phyloP scores from a whole-genome alignment of 768 basidiomycete species.

The Kwoniella botswanensis region DNA sequence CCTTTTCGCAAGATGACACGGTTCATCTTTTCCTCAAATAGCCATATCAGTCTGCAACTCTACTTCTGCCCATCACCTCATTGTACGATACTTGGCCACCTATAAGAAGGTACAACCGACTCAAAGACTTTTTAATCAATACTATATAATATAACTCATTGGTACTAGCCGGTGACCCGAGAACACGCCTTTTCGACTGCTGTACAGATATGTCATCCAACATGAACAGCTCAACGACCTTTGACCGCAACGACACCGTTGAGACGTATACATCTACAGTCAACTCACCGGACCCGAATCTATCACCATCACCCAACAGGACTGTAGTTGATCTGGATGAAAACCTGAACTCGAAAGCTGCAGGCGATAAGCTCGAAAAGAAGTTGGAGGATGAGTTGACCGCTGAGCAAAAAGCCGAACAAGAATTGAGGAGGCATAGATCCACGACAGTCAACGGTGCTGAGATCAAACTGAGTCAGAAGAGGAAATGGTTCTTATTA shows the following conservation, averaged over 20 bases:
- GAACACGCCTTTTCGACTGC: too few relatives aligned
- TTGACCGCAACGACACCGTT: constrained; percentile 11
- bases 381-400: constrained; percentile 3
- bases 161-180: too few relatives aligned
- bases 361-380: constrained; percentile 8
- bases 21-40: too few relatives aligned
- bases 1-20: too few relatives aligned
- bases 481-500: constrained; percentile 23
- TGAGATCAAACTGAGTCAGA: constrained; percentile 28
- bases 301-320: constrained; percentile 13
- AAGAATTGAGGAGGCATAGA: constrained; percentile 10
- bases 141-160: too few relatives aligned
- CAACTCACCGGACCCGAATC: constrained; percentile 3
- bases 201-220: too few relatives aligned
- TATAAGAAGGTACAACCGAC: too few relatives aligned
- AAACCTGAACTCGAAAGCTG: not conserved
- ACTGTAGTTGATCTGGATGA: constrained; percentile 11
- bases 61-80: too few relatives aligned
- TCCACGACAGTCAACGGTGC: constrained; percentile 14
- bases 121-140: too few relatives aligned
- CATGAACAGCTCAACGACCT: not conserved
- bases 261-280: constrained; percentile 8
- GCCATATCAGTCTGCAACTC: too few relatives aligned
- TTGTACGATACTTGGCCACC: too few relatives aligned
- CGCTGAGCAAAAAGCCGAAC: not conserved